Evolutionary conservation across 805 yeast species (phyloP).

Genomic region (Saccharomycopsis capsularis): DNA sequence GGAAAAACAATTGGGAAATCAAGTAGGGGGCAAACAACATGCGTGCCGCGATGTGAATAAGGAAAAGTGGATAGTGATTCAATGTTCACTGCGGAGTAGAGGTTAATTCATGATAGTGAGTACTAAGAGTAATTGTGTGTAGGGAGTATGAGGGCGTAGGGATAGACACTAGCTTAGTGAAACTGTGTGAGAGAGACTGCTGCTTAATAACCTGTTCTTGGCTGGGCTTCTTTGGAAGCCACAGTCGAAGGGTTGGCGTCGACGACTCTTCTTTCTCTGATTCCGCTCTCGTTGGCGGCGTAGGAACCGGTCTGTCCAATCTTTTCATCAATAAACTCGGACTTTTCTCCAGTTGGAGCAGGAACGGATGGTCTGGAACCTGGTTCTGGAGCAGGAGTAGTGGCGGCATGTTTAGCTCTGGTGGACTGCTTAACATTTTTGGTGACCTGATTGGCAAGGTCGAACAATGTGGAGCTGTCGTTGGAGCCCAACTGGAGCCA

Average conservation of each 20-base stretch:
- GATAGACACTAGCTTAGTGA: too few relatives aligned
- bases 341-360: background rate
- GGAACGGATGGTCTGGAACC: background rate
- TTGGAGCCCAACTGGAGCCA: conserved; percentile 11
- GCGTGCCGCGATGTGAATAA: too few relatives aligned
- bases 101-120: too few relatives aligned
- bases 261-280: conserved; percentile 7
- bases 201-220: conserved; percentile 4
- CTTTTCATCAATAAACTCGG: conserved; percentile 4
- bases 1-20: too few relatives aligned
- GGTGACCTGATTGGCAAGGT: conserved; percentile 8
- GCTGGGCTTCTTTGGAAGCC: conserved; percentile 11
- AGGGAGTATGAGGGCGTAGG: too few relatives aligned
- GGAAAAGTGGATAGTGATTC: too few relatives aligned
- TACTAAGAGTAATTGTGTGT: too few relatives aligned
- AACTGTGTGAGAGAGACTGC: background rate
- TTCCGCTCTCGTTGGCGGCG: background rate
- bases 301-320: conserved; percentile 13
- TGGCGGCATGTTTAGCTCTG: conserved; percentile 7
- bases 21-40: too few relatives aligned
- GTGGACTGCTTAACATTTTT: conserved; percentile 14
- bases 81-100: too few relatives aligned
- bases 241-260: background rate
- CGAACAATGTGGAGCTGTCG: conserved; percentile 1
- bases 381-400: background rate